Evolutionary conservation across 2,329 filamentous ascomycete species (phyloP).

Genomic region (Raffaelea ambrosiae): DNA sequence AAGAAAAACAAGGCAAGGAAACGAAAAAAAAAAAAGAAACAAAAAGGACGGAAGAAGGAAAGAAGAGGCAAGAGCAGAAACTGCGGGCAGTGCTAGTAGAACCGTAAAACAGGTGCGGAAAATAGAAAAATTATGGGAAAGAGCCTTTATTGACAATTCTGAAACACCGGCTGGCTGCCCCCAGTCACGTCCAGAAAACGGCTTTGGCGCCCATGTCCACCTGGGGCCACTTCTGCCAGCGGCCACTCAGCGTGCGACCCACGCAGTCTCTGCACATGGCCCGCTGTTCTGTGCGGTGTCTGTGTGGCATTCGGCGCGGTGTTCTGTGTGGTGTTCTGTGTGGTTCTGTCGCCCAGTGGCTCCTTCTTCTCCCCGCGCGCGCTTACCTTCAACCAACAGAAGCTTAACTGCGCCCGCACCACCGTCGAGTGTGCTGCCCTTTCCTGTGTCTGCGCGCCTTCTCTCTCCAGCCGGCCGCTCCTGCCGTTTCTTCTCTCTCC

Average conservation of each 20-base stretch:
- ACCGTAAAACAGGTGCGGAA: neutral
- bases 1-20: no score
- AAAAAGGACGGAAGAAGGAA: no score
- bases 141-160: neutral
- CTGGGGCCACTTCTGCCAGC: neutral
- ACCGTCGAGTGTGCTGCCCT: neutral
- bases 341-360: neutral
- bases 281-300: neutral
- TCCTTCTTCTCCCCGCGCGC: neutral
- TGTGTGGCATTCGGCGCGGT: no score
- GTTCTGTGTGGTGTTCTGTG: neutral
- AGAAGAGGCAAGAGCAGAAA: no score
- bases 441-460: neutral
- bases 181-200: neutral
- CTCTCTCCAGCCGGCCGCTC: neutral
- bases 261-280: no score
- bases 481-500: neutral
- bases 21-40: no score
- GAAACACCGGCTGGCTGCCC: neutral
- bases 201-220: neutral
- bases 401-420: neutral
- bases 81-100: no score
- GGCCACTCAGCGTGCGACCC: neutral
- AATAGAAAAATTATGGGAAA: neutral
- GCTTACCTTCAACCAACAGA: neutral